Conservation (phyloP, 768 basidiomycete genomes). For the Suillus hirtellus region DNA sequence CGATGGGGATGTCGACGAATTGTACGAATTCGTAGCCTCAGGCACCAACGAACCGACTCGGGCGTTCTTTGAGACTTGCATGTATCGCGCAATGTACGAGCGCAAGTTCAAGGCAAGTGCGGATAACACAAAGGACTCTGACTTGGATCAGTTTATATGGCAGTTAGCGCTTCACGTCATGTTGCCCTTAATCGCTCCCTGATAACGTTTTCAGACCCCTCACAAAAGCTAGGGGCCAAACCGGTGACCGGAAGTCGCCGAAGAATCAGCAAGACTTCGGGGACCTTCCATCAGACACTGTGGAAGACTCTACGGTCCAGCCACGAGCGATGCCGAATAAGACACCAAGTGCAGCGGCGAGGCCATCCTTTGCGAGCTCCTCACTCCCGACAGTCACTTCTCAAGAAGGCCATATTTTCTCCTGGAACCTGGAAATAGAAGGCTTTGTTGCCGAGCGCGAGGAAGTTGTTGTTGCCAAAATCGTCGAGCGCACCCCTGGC, state of each 20-base stretch:
- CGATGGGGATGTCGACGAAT: slow-evolving; percentile 87
- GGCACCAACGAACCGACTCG: slow-evolving; percentile 75
- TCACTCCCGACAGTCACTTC: slow-evolving; percentile 32
- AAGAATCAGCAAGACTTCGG: slow-evolving; percentile 13
- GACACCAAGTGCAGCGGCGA: slow-evolving; percentile 15
- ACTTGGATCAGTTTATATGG: slow-evolving; percentile 81
- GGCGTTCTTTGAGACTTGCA: slow-evolving; percentile 89
- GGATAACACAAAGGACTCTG: slow-evolving; percentile 62
- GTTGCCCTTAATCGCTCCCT: slow-evolving; percentile 3
- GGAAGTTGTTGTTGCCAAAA: slow-evolving; percentile 53
- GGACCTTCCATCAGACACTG: slow-evolving; percentile 9
- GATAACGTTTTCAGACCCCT: slow-evolving; percentile 21
- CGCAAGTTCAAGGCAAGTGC: slow-evolving; percentile 80
- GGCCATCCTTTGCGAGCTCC: slow-evolving; percentile 20
- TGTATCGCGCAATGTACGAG: slow-evolving; percentile 97
- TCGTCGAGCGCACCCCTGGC: slow-evolving; percentile 46
- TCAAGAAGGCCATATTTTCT: slow-evolving; percentile 57
- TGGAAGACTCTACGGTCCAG: slow-evolving; percentile 14
- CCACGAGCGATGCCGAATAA: slow-evolving; percentile 17
- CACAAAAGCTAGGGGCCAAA: slow-evolving; percentile 23
- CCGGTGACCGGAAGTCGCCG: slow-evolving; percentile 17
- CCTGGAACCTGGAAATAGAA: slow-evolving; percentile 55
- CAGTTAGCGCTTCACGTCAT: slow-evolving; percentile 51
- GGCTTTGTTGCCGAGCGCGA: slow-evolving; percentile 49
- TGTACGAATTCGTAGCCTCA: slow-evolving; percentile 89